Base-by-base conservation (phyloP, 768 basidiomycete genomes). In the Sarcomyxa edulis region DNA sequence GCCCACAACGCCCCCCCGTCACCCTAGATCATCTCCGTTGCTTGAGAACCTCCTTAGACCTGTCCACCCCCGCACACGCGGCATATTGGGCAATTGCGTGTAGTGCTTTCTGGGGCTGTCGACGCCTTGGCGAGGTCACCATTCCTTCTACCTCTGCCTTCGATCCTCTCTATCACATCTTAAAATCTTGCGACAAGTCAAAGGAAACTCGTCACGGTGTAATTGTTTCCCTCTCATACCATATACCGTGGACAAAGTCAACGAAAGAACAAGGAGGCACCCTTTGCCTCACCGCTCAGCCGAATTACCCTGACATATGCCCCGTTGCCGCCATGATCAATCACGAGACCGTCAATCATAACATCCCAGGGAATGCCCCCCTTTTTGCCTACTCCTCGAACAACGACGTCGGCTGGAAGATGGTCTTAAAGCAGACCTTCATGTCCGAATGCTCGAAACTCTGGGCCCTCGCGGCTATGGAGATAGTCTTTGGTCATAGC, bases 11-110 rank as follows among this genome's bases (percentile, higher is more conserved):
- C 0, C 43, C 56, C 1, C 69, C 66, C 0, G 62, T 68, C 6
- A 61, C 68, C 0, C 14, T 59, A 0, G 50, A 60, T 0, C 64
- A 68, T 28, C 43, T 72, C 3, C 27, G 23, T 7, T 39, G 44
- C 0, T 53, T 71, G 0, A 28, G 19, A 0, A 7, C 29, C 0
- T 9, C 15, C 7, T 49, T 72, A 0, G 43, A 61, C 27, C 34
- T 62, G 1, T 16, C 43, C 1, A 32, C 49, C 18, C 42, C 64
- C 1, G 49, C 56, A 7, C 48, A 66, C 35, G 58, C 60, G 3
- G 61, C 65, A 0, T 28, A 66, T 6, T 68, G 55, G 53, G 66
- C 66, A 0, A 27, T 55, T 3, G 64, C 68, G 1, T 24, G 42
- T 1, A 24, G 45, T 0, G 51, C 65, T 1, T 71, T 71, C 45